These are phyloP conservation scores for Fusarium odoratissimum DNA, from an alignment of 2,329 filamentous ascomycete species.

Conservation along the genomic window DNA sequence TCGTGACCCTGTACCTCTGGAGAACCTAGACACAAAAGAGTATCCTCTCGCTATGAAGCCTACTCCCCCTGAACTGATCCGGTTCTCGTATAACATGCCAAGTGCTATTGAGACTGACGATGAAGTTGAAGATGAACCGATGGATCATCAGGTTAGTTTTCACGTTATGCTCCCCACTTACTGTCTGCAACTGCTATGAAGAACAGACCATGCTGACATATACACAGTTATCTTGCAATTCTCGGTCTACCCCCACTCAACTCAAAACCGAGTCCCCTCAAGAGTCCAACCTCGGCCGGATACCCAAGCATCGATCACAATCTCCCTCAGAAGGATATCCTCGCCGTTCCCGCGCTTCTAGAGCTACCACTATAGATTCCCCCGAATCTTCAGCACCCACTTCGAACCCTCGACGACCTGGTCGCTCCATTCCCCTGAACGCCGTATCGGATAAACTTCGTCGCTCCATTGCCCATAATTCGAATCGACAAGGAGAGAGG, in stretches of 20 bases:
- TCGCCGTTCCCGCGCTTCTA: constrained; percentile 47
- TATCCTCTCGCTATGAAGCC: constrained; percentile 88
- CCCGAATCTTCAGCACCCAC: constrained; percentile 40
- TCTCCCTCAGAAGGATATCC: constrained; percentile 51
- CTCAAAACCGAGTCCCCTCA: constrained; percentile 45
- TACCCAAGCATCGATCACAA: constrained; percentile 47
- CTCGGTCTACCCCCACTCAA: constrained; percentile 42
- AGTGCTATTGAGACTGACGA: constrained; percentile 43
- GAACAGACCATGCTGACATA: constrained; percentile 11
- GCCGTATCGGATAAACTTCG: constrained; percentile 52
- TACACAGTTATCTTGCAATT: constrained; percentile 34
- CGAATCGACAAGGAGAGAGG: constrained; percentile 44
- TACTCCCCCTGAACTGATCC: constrained; percentile 81
- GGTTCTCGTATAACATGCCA: constrained; percentile 78
- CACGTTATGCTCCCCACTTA: neutral
- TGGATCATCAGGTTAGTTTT: constrained; percentile 39
- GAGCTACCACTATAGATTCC: constrained; percentile 48
- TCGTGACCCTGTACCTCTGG: constrained; percentile 75
- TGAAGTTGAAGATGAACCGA: constrained; percentile 37
- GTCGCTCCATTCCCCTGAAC: constrained; percentile 46
- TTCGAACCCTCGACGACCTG: constrained; percentile 41
- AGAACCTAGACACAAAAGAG: constrained; percentile 83
- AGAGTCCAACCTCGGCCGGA: constrained; percentile 44
- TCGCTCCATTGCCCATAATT: constrained; percentile 48
- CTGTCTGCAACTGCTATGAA: neutral